Evolutionary conservation across 371 early-diverging fungal genomes (phyloP), one percentile per base, ranked within the genome.

Genomic region (Saksenaea oblongispora): DNA sequence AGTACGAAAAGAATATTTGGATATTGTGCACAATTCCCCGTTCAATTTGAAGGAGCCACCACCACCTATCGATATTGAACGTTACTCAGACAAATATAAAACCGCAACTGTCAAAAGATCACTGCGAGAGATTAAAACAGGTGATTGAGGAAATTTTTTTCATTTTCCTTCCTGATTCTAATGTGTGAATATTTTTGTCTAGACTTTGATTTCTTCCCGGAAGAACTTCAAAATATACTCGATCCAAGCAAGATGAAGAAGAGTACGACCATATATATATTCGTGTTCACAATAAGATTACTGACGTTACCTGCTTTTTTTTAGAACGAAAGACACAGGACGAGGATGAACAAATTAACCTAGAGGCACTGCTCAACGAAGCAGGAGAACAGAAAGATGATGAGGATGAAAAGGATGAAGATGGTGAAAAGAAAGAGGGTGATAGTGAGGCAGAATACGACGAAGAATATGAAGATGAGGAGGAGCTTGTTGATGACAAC

Each of bases 141-240:
- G 83, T 83, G 62, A 54, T 17, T 35, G 17, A 34, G 34, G n/a
- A 34, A 14, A 31, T 18, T 27, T 31, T 15, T 15, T 34, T 47
- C 22, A 26, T 28, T 31, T 28, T 15, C 15, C 34, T 35, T 15
- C 36, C 39, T 15, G 11, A 13, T 15, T 17, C 31, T 31, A 57
- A 18, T 11, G 47, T 7, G 13, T 4, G 17, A 34, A 17, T 41
- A 2, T 31, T 31, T 31, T 26, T 15, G 8, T 27, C 13, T 69
- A 84, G 84, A 77, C 58, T 54, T 80, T 18, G 78, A 77, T 39
- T 78, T 79, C 35, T 84, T 79, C 34, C 82, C 84, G 5, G 81
- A 84, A 41, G 84, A 84, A 58, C 53, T 82, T 24, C 82, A 80
- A 27, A 63, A 61, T 26, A 70, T 76, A 18, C 55, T 82, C 31